Conservation (phyloP, 352 stramenopile genomes). For the Sclerospora graminicola region DNA sequence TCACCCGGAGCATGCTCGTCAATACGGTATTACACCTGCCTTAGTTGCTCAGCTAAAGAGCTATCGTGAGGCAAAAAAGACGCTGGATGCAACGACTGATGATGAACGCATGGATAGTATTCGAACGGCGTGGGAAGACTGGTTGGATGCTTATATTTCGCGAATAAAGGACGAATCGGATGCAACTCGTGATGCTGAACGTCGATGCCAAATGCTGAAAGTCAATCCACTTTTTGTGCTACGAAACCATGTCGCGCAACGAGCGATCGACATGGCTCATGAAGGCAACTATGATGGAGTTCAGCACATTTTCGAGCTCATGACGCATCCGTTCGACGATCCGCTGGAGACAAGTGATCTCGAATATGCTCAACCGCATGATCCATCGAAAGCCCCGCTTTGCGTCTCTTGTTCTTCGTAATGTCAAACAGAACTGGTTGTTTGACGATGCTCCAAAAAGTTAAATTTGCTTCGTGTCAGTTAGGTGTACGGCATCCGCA, state of each 20-base stretch:
- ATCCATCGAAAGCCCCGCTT: conserved; percentile 32
- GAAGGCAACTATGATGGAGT: conserved; percentile 57
- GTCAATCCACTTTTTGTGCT: conserved; percentile 82
- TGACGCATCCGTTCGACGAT: conserved; percentile 65
- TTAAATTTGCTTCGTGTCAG: too few species aligned
- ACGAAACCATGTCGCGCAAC: conserved; percentile 86
- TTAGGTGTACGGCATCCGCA: too few species aligned
- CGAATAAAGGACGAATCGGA: conserved; percentile 37
- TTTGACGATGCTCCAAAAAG: too few species aligned
- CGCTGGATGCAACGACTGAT: conserved; percentile 35
- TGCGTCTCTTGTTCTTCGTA: conserved; percentile 84
- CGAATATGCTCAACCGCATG: conserved; percentile 40
- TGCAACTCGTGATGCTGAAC: conserved; percentile 21
- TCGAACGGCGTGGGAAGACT: conserved; percentile 38
- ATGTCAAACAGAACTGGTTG: too few species aligned
- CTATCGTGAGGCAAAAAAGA: conserved; percentile 31
- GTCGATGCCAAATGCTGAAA: conserved; percentile 35
- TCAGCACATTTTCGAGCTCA: conserved; percentile 54
- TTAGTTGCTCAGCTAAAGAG: conserved; percentile 42
- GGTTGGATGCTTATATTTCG: conserved; percentile 42
- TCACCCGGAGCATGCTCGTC: conserved; percentile 43
- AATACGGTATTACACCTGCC: conserved; percentile 68
- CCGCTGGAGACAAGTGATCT: conserved; percentile 23
- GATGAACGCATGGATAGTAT: conserved; percentile 36
- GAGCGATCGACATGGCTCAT: conserved; percentile 71